Evolutionary conservation across 1,139 yeast species (phyloP).

Genomic region (Saccharomyces uvarum): DNA sequence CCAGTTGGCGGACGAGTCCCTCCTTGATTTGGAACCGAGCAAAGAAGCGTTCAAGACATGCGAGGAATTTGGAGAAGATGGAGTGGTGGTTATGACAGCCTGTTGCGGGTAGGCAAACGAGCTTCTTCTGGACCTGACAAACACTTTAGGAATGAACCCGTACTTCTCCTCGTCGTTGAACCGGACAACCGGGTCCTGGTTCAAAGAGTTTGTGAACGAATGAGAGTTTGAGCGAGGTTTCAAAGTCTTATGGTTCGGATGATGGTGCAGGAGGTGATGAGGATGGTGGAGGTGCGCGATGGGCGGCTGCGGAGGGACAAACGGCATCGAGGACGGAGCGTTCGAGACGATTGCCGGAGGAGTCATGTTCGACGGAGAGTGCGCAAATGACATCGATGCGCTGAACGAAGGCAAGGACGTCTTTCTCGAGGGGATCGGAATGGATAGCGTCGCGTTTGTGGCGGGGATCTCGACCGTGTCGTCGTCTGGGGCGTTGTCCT

Average conservation of each 20-base stretch:
- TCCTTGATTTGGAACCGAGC: slow-evolving; percentile 1
- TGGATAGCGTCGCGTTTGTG: neutral
- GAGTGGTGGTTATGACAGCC: slow-evolving; percentile 2
- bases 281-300: neutral
- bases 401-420: neutral
- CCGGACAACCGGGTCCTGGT: neutral
- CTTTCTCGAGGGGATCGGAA: neutral
- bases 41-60: neutral
- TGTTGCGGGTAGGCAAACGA: slow-evolving; percentile 19
- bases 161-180: slow-evolving; percentile 26
- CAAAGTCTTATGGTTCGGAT: slow-evolving; percentile 1
- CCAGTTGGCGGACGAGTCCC: slow-evolving; percentile 10
- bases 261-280: slow-evolving; percentile 5
- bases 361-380: neutral
- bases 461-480: neutral
- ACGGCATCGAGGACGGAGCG: neutral
- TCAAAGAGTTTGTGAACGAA: slow-evolving; percentile 17
- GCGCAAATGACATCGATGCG: neutral
- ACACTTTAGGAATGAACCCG: slow-evolving; percentile 31
- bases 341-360: neutral
- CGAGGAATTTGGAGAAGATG: slow-evolving; percentile 1
- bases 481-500: neutral
- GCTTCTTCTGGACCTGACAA: slow-evolving; percentile 31
- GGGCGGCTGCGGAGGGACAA: neutral
- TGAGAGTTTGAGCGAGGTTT: slow-evolving; percentile 29